Percentiles rank a stretch among this genome's conserved stretches.
phyloP scores from a whole-genome alignment of 1,139 yeast genomes.

The Yamadazyma friedrichii region DNA sequence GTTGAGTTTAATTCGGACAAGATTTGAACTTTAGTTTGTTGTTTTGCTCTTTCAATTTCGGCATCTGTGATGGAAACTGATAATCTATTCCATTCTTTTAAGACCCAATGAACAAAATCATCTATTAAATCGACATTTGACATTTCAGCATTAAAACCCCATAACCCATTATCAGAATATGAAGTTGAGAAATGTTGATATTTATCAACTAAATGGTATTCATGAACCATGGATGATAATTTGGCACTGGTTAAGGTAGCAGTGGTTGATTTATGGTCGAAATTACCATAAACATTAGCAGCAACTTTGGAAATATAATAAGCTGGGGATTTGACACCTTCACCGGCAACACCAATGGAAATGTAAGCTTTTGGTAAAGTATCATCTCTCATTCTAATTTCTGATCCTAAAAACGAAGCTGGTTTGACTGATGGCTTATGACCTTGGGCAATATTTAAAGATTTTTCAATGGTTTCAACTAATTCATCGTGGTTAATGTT shows the following conservation, averaged over 20 bases:
- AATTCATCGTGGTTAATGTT: conserved; percentile 66
- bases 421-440: conserved; percentile 52
- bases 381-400: conserved; percentile 84
- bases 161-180: conserved; percentile 75
- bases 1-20: conserved; percentile 48
- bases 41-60: conserved; percentile 76
- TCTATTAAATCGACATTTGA: conserved; percentile 60
- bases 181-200: conserved; percentile 70
- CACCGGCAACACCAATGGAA: conserved; percentile 73
- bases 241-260: conserved; percentile 79
- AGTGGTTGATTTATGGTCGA: conserved; percentile 50
- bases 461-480: conserved; percentile 60
- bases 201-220: conserved; percentile 69
- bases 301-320: conserved; percentile 73
- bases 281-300: conserved; percentile 65
- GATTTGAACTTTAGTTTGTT: conserved; percentile 61
- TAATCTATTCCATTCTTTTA: conserved; percentile 86
- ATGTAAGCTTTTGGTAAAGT: conserved; percentile 78
- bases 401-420: conserved; percentile 76
- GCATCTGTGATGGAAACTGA: conserved; percentile 71
- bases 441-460: conserved; percentile 50
- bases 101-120: conserved; percentile 74
- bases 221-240: conserved; percentile 71
- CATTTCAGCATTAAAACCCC: conserved; percentile 75
- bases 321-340: conserved; percentile 59